These are phyloP conservation scores for Andalucia godoyi DNA, from an alignment of 78 protist genomes.

Conservation along the genomic window DNA sequence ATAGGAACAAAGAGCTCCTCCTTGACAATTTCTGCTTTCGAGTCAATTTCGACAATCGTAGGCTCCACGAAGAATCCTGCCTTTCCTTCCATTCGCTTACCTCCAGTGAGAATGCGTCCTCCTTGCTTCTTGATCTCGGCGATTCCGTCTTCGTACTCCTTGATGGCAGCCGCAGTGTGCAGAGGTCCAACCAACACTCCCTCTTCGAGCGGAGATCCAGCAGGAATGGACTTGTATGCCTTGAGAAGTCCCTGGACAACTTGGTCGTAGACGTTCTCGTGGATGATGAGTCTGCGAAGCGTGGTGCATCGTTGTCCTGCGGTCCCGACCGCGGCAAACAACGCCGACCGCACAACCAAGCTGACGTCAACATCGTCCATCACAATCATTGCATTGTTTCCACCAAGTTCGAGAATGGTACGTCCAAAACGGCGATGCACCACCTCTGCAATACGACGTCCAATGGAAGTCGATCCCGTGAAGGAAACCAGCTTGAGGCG, in stretches of 20 bases:
- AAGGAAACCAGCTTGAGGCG: conserved; percentile 64
- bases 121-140: conserved; percentile 57
- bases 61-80: conserved; percentile 78
- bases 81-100: conserved; percentile 37
- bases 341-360: conserved; percentile 42
- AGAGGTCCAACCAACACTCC: conserved; percentile 68
- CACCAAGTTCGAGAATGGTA: conserved; percentile 77
- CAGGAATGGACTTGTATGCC: conserved; percentile 44
- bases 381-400: conserved; percentile 80
- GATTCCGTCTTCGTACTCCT: conserved; percentile 49
- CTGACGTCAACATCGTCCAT: conserved; percentile 72
- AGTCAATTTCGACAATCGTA: conserved; percentile 50
- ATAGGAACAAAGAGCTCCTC: conserved; percentile 54
- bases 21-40: conserved; percentile 16
- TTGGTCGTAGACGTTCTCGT: conserved; percentile 60
- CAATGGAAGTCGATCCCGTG: conserved; percentile 74
- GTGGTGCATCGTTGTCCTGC: conserved; percentile 87
- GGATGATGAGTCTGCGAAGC: conserved; percentile 56
- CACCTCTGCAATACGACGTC: conserved; percentile 31
- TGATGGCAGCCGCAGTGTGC: conserved; percentile 58
- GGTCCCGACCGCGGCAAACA: conserved; percentile 82
- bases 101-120: conserved; percentile 66
- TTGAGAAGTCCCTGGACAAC: conserved; percentile 38
- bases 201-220: conserved; percentile 57
- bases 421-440: conserved; percentile 64